Percentiles rank a stretch among this genome's conserved stretches.
These are phyloP conservation scores for Tothia fuscella DNA, from an alignment of 2,329 filamentous ascomycete genomes.

Conservation along the genomic window DNA sequence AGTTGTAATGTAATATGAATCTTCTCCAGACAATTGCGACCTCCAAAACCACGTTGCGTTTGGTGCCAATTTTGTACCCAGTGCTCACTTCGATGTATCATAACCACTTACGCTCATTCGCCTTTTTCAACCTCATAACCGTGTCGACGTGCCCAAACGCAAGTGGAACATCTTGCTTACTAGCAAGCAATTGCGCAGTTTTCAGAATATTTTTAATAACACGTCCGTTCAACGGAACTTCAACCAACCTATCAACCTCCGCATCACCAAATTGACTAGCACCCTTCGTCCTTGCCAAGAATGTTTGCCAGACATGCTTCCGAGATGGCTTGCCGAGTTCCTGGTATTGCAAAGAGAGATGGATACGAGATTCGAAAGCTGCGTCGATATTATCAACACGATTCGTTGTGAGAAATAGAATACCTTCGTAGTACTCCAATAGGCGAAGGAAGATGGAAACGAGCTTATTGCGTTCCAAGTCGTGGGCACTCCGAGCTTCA, in stretches of 20 bases:
- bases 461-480: slow-evolving; percentile 16
- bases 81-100: neutral
- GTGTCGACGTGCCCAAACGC: slow-evolving; percentile 12
- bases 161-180: slow-evolving; percentile 10
- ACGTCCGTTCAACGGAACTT: slow-evolving; percentile 12
- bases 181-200: slow-evolving; percentile 13
- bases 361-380: slow-evolving; percentile 19
- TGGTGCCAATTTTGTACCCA: no score
- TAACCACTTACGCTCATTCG: slow-evolving; percentile 4
- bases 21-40: no score
- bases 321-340: slow-evolving; percentile 13
- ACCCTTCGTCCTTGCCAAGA: neutral
- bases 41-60: no score
- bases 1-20: no score
- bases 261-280: slow-evolving; percentile 6
- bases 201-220: slow-evolving; percentile 16
- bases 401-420: slow-evolving; percentile 23
- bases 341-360: slow-evolving; percentile 17
- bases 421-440: slow-evolving; percentile 19
- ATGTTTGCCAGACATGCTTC: slow-evolving; percentile 12
- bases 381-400: slow-evolving; percentile 20
- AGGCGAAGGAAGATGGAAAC: slow-evolving; percentile 13
- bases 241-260: slow-evolving; percentile 11
- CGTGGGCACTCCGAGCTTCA: slow-evolving; percentile 2
- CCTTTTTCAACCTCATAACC: slow-evolving; percentile 11